phyloP scores from a whole-genome alignment of 371 early-diverging fungal species.

The Amoeboradix gromovi region DNA sequence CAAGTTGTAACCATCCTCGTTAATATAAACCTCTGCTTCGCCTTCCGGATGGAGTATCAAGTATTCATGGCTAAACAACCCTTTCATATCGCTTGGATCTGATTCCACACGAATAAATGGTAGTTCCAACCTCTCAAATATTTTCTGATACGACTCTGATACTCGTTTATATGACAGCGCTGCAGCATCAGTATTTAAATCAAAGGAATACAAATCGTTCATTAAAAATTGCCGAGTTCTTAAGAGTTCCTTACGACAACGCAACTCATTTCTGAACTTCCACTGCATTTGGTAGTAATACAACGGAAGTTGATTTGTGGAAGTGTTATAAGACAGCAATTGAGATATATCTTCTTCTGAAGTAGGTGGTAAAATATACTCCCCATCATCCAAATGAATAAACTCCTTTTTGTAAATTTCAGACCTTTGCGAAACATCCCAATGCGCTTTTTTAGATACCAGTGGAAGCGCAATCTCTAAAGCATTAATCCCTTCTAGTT shows the following conservation, averaged over 20 bases:
- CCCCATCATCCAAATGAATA: constrained; percentile 15
- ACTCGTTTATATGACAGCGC: constrained; percentile 36
- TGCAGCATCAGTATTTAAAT: constrained; percentile 31
- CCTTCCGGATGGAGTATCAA: constrained; percentile 22
- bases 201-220: constrained; percentile 78
- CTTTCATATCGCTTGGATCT: constrained; percentile 2
- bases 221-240: constrained; percentile 68
- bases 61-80: constrained; percentile 5
- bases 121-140: constrained; percentile 38
- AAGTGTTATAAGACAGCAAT: constrained; percentile 29
- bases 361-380: constrained; percentile 47
- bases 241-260: constrained; percentile 49
- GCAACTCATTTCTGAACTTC: constrained; percentile 53
- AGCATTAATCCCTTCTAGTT: background rate
- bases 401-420: background rate
- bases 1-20: too few species aligned
- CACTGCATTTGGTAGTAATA: constrained; percentile 57
- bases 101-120: constrained; percentile 33
- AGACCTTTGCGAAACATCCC: background rate
- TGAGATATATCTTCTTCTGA: constrained; percentile 70
- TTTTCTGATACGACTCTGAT: constrained; percentile 32
- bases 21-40: constrained; percentile 36
- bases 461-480: background rate
- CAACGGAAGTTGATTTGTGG: constrained; percentile 42
- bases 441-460: background rate